Evolutionary conservation across 2,329 filamentous ascomycete genomes (phyloP).

Genomic region (Beauveria rudraprayagi): DNA sequence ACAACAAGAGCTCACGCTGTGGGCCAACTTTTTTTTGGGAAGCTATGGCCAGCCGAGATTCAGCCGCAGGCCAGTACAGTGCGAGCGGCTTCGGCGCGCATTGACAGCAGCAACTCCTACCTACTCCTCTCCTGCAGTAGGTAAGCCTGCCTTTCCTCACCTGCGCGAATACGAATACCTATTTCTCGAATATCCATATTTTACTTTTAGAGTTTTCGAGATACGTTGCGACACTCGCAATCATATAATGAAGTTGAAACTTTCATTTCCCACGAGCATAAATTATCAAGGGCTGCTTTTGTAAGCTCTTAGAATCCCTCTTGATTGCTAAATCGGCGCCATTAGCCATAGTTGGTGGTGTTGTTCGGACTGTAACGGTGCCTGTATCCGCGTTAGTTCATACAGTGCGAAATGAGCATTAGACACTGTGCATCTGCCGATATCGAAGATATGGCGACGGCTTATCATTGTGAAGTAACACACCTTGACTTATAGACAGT

Average conservation of each 20-base stretch:
- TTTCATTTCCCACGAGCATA: too few relatives aligned
- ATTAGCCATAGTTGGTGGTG: slow-evolving; percentile 1
- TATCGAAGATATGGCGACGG: background rate
- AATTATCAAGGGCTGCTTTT: too few relatives aligned
- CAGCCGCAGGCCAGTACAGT: slow-evolving; percentile 1
- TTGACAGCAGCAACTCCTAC: background rate
- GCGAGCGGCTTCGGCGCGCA: slow-evolving; percentile 3
- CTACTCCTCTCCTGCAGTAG: too few relatives aligned
- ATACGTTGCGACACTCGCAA: too few relatives aligned
- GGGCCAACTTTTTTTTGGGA: slow-evolving; percentile 7
- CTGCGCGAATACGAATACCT: too few relatives aligned
- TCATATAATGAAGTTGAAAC: too few relatives aligned
- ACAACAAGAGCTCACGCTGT: slow-evolving; percentile 5
- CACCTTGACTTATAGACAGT: background rate
- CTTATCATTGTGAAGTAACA: background rate
- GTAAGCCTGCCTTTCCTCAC: too few relatives aligned
- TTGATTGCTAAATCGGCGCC: background rate
- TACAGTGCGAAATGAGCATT: background rate
- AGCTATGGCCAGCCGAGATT: slow-evolving; percentile 9
- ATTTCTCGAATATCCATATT: too few relatives aligned
- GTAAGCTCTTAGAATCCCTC: background rate
- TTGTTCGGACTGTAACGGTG: background rate
- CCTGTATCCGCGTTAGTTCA: background rate
- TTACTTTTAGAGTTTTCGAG: too few relatives aligned
- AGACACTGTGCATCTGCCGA: background rate